phyloP scores from a whole-genome alignment of 495 filamentous ascomycete genomes.

The Talaromyces thailandensis region DNA sequence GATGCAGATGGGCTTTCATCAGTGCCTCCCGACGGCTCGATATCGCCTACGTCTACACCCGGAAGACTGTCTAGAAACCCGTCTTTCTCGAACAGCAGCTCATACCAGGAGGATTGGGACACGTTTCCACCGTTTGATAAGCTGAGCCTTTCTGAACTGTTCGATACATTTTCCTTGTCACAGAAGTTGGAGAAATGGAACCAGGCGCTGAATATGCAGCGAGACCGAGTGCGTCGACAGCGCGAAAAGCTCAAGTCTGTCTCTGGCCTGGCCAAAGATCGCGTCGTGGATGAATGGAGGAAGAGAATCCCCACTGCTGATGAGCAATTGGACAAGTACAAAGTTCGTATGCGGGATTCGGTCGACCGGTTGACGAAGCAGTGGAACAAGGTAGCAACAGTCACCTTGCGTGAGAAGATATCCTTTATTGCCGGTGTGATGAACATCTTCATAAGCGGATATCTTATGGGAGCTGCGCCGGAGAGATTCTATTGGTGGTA shows the following conservation, averaged over 20 bases:
- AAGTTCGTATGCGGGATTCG: conserved; percentile 70
- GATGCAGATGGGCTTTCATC: conserved; percentile 19
- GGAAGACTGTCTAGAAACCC: conserved; percentile 53
- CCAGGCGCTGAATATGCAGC: conserved; percentile 67
- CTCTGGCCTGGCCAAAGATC: conserved; percentile 50
- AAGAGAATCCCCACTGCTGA: conserved; percentile 74
- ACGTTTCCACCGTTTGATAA: conserved; percentile 82
- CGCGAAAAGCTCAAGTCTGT: conserved; percentile 61
- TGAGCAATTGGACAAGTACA: conserved; percentile 86
- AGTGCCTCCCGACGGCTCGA: conserved; percentile 15
- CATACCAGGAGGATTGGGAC: conserved; percentile 84
- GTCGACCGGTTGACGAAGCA: conserved; percentile 78
- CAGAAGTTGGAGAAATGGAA: conserved; percentile 85
- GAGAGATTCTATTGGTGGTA: conserved; percentile 92
- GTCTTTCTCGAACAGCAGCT: conserved; percentile 70
- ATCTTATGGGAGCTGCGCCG: conserved; percentile 79
- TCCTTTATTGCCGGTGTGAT: conserved; percentile 94
- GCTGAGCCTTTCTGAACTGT: conserved; percentile 81
- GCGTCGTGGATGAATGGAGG: conserved; percentile 82
- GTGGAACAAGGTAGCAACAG: conserved; percentile 82
- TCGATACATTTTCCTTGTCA: conserved; percentile 87
- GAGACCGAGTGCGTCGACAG: conserved; percentile 73
- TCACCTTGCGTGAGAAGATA: conserved; percentile 86
- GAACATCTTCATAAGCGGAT: conserved; percentile 94
- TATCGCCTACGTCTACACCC: conserved; percentile 27